Percentiles rank a stretch among this genome's conserved stretches.
phyloP scores from a whole-genome alignment of 1,139 yeast species.

The Debaryomyces subglobosus region DNA sequence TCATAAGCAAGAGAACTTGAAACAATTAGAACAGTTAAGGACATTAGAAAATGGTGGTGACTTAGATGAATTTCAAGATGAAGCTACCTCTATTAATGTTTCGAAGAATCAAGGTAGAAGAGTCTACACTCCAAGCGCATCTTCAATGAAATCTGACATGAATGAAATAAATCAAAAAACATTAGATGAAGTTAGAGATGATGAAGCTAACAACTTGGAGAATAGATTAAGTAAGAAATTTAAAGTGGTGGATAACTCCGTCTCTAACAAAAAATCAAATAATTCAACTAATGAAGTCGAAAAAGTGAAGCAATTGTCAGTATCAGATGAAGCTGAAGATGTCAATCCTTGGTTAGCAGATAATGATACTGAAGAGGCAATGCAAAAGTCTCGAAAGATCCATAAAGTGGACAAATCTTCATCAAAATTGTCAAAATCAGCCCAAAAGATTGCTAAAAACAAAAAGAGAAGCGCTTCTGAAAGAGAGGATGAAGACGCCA shows the following conservation, averaged over 20 bases:
- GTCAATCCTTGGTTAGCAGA: constrained; percentile 72
- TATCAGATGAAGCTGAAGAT: constrained; percentile 20
- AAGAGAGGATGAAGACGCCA: constrained; percentile 34
- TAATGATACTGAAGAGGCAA: constrained; percentile 26
- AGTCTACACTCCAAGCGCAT: constrained; percentile 73
- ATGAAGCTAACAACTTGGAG: constrained; percentile 51
- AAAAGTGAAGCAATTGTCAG: constrained; percentile 5
- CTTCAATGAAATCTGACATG: constrained; percentile 45
- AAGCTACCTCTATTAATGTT: constrained; percentile 45
- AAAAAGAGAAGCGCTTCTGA: constrained; percentile 41
- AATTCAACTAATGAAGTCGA: constrained; percentile 12
- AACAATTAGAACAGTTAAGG: constrained; percentile 54
- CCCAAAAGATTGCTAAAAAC: constrained; percentile 53
- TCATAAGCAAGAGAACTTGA: constrained; percentile 56
- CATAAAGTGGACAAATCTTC: constrained; percentile 60
- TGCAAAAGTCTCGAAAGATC: constrained; percentile 56
- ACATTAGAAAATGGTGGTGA: constrained; percentile 48
- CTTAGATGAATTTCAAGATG: constrained; percentile 37
- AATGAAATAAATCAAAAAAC: constrained; percentile 44
- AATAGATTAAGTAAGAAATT: constrained; percentile 40
- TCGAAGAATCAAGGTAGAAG: constrained; percentile 77
- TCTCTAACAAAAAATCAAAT: constrained; percentile 2
- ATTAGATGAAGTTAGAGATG: constrained; percentile 56
- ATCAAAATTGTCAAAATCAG: constrained; percentile 55
- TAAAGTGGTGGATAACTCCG: constrained; percentile 16